Evolutionary conservation across 139 green algal genomes (phyloP), one percentile per base, ranked within the genome.

Genomic region (Coccomyxa sp.): DNA sequence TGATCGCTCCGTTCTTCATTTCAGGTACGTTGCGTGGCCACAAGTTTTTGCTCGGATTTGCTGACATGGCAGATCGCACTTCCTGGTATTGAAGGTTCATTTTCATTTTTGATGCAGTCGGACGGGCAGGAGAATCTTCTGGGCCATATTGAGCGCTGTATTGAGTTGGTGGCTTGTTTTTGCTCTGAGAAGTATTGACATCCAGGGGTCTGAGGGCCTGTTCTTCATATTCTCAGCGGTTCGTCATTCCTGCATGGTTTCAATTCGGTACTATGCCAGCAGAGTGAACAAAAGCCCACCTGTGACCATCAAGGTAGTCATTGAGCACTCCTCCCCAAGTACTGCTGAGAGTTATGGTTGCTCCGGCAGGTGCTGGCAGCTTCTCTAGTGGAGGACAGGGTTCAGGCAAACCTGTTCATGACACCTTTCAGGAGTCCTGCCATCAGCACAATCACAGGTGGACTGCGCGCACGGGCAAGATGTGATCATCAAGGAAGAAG

Each of bases 371-470:
- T 92, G 32, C 51, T 91, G 30, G 84, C 84, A n/a, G 87, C 87
- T 1, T 90, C 85, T 12, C 66, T 88, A 66, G 83, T 91, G 38
- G 89, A 92, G 76, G 89, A 91, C 60, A 77, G 88, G 67, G 81
- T 90, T 16, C 59, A 86, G 10, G 87, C 84, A 67, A 81, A 67
- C 32, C 80, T 79, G 68, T 87, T 84, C 67, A 77, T 93, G 25
- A 88, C 84, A 0, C 80, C 85, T 23, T 85, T 93, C 77, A 45
- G 76, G 23, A 66, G 71, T 13, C 58, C 51, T 10, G 78, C 78
- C 16, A 51, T 77, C 18, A n/a, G 17, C 1, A 67, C 76, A n/a
- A 30, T 80, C 17, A 13, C 21, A 86, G 67, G 83, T 86, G 58
- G 25, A n/a, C 28, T 51, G 38, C 38, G 38, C 38, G 7, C 38